Evolutionary conservation across 371 early-diverging fungal genomes (phyloP), one percentile per base, ranked within the genome.

Genomic region (Mortierella sp.): DNA sequence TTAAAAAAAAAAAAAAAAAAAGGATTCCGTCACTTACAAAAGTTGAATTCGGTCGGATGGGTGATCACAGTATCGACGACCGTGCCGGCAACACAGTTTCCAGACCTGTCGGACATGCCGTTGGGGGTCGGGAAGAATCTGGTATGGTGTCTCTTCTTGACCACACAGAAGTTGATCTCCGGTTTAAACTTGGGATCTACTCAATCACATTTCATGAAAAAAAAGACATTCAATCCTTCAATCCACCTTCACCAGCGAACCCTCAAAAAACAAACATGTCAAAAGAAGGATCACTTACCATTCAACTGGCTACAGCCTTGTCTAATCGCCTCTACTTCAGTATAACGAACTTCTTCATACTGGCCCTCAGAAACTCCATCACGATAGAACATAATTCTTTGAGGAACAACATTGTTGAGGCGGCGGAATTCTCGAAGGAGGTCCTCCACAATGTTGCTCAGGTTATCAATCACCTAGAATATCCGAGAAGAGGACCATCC

Each of bases 351-450:
- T 21, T 86, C 84, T 16, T 80, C 68, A 61, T 91, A 90, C 75
- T 89, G 89, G 25, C 89, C 86, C n/a, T 90, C 89, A 21, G 86
- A 85, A 1, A 93, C 90, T 18, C 94, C 94, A 71, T 92, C 92
- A 12, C 94, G 87, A 81, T 89, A 94, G 52, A 93, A 90, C 56
- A 94, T 57, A 51, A 94, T 85, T 18, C 85, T 72, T 28, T 70
- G 18, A 2, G 89, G 89, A 23, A 44, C 84, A 14, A 23, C 18
- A 14, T 62, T 64, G 53, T 80, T 74, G 16, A 57, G 66, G 3
- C 48, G 46, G 5, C 64, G 53, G 69, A 87, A 91, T 16, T 70
- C 72, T 5, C 50, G 30, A 21, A 89, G 60, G n/a, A 89, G 66
- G 15, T 88, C 84, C 19, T 65, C 56, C 1, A 83, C 81, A 75